Conservation (phyloP, 495 filamentous ascomycete genomes). For the Xylaria grammica region DNA sequence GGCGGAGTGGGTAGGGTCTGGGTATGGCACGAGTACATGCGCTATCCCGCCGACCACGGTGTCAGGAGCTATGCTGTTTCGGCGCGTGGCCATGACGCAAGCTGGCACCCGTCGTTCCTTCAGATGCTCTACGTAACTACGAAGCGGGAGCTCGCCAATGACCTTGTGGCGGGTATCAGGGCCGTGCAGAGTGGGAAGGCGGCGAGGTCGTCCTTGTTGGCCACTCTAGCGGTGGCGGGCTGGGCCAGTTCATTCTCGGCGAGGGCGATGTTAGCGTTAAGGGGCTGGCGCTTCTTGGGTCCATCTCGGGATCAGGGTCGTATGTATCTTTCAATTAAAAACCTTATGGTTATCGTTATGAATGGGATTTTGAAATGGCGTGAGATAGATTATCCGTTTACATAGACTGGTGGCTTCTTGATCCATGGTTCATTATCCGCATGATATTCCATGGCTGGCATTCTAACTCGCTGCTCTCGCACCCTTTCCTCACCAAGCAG, state of each 20-base stretch:
- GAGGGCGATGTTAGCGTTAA: constrained; percentile 42
- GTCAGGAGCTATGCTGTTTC: constrained; percentile 56
- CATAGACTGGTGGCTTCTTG: constrained; percentile 48
- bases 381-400: constrained; percentile 41
- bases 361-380: not conserved
- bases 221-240: constrained; percentile 53
- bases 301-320: constrained; percentile 51
- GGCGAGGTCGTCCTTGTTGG: constrained; percentile 49
- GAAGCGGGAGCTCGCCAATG: constrained; percentile 46
- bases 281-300: constrained; percentile 45
- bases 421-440: constrained; percentile 50
- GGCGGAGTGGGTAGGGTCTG: constrained; percentile 55
- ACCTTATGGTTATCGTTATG: not conserved
- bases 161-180: constrained; percentile 44
- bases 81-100: constrained; percentile 54
- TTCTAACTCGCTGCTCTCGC: constrained; percentile 54
- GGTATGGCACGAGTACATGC: constrained; percentile 54
- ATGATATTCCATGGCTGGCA: constrained; percentile 50
- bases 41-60: constrained; percentile 43
- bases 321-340: constrained; percentile 36
- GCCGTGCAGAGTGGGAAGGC: constrained; percentile 36
- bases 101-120: constrained; percentile 49
- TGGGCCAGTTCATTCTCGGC: constrained; percentile 51
- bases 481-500: constrained; percentile 43
- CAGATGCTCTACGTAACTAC: constrained; percentile 44